Evolutionary conservation across 148 eudicot genomes (phyloP), one percentile per base, ranked within the genome.

Genomic region (Fagopyrum homotropicum): DNA sequence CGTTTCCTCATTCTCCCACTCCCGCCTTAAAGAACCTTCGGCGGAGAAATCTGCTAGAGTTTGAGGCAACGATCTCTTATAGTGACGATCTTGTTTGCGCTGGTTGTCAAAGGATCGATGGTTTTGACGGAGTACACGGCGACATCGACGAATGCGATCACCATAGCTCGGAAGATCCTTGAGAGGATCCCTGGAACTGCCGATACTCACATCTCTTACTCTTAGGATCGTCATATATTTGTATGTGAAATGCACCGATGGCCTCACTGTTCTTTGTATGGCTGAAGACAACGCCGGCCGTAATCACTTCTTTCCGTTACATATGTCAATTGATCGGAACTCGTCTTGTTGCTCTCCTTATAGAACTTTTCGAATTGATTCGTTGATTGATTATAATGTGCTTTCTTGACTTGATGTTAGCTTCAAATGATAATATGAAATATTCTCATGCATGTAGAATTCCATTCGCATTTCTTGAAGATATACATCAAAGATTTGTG

Each of bases 381-480:
- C 29, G 40, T 69, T 52, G 16, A 4, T 22, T 48, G 29, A 52
- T 52, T 14, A 1, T 52, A 17, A 52, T 15, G n/a, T 52, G 57
- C n/a, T 6, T 57, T 26, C 63, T 16, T 5, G 22, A 2, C 17
- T 57, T 17, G 30, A 35, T 35, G 0, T 35, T 35, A 35, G 2
- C 40, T 35, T 35, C 3, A 35, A 2, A 35, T 35, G 40, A 35
- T 35, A 35, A 35, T 35, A 35, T 35, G 40, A 35, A 35, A 0
- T 35, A 35, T 35, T 35, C 40, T 35, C 40, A n/a, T 79, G 51
- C 84, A 94, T 97, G 98, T 79, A 85, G 98, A 84, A 91, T 94
- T 73, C 97, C 98, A 43, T 94, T 94, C 84, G 91, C 96, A 6
- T 94, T 89, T 85, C 90, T 91, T 75, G 98, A 94, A 90, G 98